phyloP scores from a whole-genome alignment of 2,329 filamentous ascomycete genomes.

The Herpotrichia juniperi region DNA sequence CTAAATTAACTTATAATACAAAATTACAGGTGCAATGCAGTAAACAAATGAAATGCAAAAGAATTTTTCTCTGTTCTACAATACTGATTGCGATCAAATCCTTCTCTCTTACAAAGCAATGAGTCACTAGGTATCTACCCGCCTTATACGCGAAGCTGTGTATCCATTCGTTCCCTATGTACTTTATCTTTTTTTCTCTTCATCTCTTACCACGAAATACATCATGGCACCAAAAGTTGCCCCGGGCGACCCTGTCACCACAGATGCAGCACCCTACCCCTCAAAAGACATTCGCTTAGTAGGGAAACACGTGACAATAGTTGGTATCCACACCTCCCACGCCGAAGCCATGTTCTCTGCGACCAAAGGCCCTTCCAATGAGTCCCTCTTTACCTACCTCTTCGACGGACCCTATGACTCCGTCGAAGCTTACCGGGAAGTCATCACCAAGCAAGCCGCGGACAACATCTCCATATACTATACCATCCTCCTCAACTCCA shows the following conservation, averaged over 20 bases:
- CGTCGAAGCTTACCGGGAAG: background rate
- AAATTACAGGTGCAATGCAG: no score
- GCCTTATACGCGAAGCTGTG: background rate
- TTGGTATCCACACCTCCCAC: background rate
- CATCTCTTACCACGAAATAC: background rate
- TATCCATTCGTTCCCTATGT: background rate
- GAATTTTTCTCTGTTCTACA: no score
- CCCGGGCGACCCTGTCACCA: background rate
- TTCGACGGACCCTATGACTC: constrained; percentile 3
- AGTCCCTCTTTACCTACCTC: constrained; percentile 1
- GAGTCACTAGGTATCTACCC: background rate
- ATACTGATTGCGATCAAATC: no score
- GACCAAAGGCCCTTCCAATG: background rate
- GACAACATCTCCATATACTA: constrained; percentile 2
- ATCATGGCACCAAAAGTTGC: background rate
- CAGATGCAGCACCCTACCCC: background rate
- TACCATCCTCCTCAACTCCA: background rate
- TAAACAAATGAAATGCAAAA: no score
- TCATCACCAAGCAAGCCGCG: background rate
- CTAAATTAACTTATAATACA: no score
- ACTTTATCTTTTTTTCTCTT: background rate
- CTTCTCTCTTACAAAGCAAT: background rate
- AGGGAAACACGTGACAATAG: constrained; percentile 2
- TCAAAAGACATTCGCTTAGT: background rate
- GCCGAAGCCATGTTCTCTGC: background rate